Conservation (phyloP, 1,284 basidiomycete genomes). For the Phenoliferia sp. region DNA sequence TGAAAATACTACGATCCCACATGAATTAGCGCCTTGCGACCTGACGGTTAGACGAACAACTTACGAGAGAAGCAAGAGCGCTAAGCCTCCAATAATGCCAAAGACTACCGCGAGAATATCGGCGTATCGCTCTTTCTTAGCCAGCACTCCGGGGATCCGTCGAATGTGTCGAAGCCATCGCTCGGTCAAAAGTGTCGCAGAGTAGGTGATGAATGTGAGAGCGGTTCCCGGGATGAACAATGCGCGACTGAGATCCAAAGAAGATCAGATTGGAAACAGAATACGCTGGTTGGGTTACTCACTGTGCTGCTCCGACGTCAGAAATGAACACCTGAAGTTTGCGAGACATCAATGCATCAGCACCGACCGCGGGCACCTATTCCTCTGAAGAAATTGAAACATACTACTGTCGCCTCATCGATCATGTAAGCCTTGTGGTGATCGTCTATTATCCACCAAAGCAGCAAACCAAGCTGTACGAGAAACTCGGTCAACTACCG, state of each 20-base stretch:
- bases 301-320: background rate
- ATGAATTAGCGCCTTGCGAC: background rate
- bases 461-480: slow-evolving; percentile 15
- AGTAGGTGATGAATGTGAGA: slow-evolving; percentile 40
- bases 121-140: slow-evolving; percentile 16
- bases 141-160: slow-evolving; percentile 46
- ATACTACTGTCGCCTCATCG: slow-evolving; percentile 16
- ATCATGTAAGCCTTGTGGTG: slow-evolving; percentile 11
- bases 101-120: slow-evolving; percentile 48
- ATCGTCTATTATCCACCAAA: slow-evolving; percentile 25
- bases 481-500: too few relatives aligned
- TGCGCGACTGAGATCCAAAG: slow-evolving; percentile 7
- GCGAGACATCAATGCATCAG: slow-evolving; percentile 15
- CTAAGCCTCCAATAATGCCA: slow-evolving; percentile 44
- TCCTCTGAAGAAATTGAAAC: slow-evolving; percentile 1
- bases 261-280: background rate
- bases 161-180: slow-evolving; percentile 49
- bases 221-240: slow-evolving; percentile 45
- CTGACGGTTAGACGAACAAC: slow-evolving; percentile 21
- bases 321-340: background rate
- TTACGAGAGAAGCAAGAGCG: slow-evolving; percentile 45
- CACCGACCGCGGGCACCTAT: background rate
- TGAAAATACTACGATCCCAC: slow-evolving; percentile 25
- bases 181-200: slow-evolving; percentile 46
- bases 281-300: background rate